Base-by-base conservation (phyloP, 306 rosid species). In the Echinosophora koreensis region DNA sequence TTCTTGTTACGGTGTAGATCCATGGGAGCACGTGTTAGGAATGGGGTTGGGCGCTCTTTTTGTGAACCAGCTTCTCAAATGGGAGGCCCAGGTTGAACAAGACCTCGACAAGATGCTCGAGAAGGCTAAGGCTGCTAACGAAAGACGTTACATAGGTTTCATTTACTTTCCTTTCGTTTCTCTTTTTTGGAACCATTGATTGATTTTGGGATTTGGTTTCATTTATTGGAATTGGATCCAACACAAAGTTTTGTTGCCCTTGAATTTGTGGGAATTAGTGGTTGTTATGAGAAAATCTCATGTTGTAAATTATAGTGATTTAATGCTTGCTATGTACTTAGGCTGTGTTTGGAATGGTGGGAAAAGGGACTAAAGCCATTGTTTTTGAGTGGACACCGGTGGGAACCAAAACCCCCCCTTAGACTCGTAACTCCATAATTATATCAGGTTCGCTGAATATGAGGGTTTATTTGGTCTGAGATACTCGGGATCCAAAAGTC, bases 11-110 rank as follows among this genome's bases (percentile, higher is more conserved):
- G 7, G 14, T 64, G 66, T 39, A 90, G 97, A 95, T 92, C 99
- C 99, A 3, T 95, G 99, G 99, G 99, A 95, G 84, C 99, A 92
- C 81, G 88, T 84, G 5, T 14, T 92, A 63, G 99, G 97, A 4
- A 89, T 90, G 97, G 99, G 99, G 0, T 32, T 95, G 55, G 99
- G 99, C 5, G 93, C 8, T 0, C 82, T 90, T 28, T 90, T 92
- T 62, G 97, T 83, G 35, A 70, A 86, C 34, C 92, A 89, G 89
- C 92, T 92, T 6, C 83, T 88, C 8, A 84, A 90, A 80, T 92
- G 97, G 97, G 96, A 89, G 42, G 94, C 86, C 1, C 83, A 90
- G 85, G 84, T 88, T 9, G 85, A 88, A 54, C 90, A 80, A 56
- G 97, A 92, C 87, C 97, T 80, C 44, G 97, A 89, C 58, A 89